Percentiles rank a stretch among this genome's conserved stretches.
Evolutionary conservation across 345 rosid genomes (phyloP).

Genomic region (Murraya paniculata): DNA sequence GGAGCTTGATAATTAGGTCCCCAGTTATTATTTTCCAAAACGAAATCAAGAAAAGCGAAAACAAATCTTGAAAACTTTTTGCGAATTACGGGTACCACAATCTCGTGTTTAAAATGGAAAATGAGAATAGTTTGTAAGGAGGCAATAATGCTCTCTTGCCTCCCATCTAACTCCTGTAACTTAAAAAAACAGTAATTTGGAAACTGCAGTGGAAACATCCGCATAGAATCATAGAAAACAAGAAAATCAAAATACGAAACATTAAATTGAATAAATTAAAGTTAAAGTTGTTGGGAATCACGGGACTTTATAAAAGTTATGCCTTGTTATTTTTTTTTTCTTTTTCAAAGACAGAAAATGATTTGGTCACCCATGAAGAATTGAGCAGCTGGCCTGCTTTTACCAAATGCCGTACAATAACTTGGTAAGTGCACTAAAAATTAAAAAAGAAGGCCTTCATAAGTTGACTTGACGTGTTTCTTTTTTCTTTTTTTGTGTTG

Average conservation of each 20-base stretch:
- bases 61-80: background rate
- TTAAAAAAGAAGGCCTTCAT: too few species aligned
- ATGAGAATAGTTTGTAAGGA: slow-evolving; percentile 11
- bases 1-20: background rate
- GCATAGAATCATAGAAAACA: background rate
- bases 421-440: too few species aligned
- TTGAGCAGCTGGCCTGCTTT: background rate
- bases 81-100: background rate
- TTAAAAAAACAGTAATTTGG: background rate
- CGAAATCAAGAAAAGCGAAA: background rate
- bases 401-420: background rate
- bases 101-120: background rate
- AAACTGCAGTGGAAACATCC: slow-evolving; percentile 23
- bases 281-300: background rate
- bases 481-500: too few species aligned
- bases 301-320: background rate
- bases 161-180: background rate
- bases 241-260: background rate
- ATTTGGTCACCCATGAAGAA: background rate
- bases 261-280: background rate
- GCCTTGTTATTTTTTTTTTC: background rate
- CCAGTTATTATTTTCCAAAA: background rate
- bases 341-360: background rate
- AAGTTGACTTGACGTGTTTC: too few species aligned
- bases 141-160: slow-evolving; percentile 4